These are phyloP conservation scores for Trichoderma breve DNA, from an alignment of 2,329 filamentous ascomycete species.

Conservation along the genomic window DNA sequence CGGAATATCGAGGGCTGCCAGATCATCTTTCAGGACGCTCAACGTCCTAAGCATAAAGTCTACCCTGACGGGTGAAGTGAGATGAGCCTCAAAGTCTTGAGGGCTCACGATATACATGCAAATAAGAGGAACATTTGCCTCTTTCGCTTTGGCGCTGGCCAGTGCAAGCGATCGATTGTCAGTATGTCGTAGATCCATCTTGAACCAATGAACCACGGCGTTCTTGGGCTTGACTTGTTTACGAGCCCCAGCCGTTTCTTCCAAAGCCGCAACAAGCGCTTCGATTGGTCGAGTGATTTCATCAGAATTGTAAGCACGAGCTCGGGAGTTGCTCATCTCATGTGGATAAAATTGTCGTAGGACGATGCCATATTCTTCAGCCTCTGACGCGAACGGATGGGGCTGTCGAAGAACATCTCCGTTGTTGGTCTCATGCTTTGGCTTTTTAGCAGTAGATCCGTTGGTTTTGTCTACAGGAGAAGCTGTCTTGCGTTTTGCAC, in stretches of 20 bases:
- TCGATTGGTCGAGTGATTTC: conserved; percentile 72
- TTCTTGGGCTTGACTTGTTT: conserved; percentile 52
- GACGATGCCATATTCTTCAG: conserved; percentile 60
- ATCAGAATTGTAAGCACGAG: conserved; percentile 68
- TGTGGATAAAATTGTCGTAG: conserved; percentile 76
- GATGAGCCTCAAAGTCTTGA: conserved; percentile 80
- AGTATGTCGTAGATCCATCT: conserved; percentile 68
- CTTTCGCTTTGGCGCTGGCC: conserved; percentile 64
- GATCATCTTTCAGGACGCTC: conserved; percentile 60
- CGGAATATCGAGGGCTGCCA: conserved; percentile 72
- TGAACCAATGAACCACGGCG: conserved; percentile 87
- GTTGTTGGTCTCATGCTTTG: conserved; percentile 30
- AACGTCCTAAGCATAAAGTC: conserved; percentile 80
- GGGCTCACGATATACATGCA: conserved; percentile 78
- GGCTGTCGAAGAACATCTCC: conserved; percentile 42
- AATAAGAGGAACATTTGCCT: conserved; percentile 68
- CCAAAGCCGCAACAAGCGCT: conserved; percentile 58
- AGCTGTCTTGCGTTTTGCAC: conserved; percentile 30
- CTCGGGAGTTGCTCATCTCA: conserved; percentile 81
- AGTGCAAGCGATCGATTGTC: conserved; percentile 73
- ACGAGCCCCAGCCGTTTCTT: conserved; percentile 57
- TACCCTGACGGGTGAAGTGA: conserved; percentile 68
- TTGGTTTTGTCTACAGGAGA: conserved; percentile 23
- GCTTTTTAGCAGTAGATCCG: conserved; percentile 33
- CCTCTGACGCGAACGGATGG: conserved; percentile 46